phyloP scores from a whole-genome alignment of 352 stramenopile species.

The Globisporangium spinosum region DNA sequence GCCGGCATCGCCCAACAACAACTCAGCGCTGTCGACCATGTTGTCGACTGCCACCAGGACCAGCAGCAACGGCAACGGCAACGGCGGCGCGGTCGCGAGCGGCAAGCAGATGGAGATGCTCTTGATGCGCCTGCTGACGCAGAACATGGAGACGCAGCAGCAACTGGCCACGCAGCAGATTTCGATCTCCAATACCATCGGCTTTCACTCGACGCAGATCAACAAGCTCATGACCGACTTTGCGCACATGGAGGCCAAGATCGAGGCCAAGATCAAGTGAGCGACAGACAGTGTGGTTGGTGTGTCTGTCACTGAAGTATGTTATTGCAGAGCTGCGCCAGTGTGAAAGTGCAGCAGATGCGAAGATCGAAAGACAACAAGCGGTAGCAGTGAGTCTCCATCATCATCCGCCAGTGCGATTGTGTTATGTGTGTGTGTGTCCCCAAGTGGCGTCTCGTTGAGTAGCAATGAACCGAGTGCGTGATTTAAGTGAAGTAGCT shows the following conservation, averaged over 20 bases:
- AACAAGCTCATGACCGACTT: slow-evolving; percentile 72
- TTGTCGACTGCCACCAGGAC: slow-evolving; percentile 8
- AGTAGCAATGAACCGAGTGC: neutral
- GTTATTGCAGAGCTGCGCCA: slow-evolving; percentile 12
- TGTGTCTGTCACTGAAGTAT: neutral
- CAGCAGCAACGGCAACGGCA: neutral
- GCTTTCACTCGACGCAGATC: slow-evolving; percentile 68
- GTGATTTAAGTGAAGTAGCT: neutral
- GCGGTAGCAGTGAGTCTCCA: neutral
- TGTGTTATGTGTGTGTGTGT: neutral
- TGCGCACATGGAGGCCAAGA: slow-evolving; percentile 74
- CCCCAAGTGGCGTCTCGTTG: neutral
- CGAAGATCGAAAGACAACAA: neutral
- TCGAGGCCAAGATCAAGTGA: slow-evolving; percentile 44
- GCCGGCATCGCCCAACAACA: slow-evolving; percentile 2
- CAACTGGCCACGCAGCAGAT: slow-evolving; percentile 77
- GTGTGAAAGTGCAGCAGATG: neutral
- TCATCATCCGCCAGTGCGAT: neutral
- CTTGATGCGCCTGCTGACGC: slow-evolving; percentile 75
- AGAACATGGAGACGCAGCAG: slow-evolving; percentile 83
- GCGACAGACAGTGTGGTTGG: neutral
- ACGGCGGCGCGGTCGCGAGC: neutral
- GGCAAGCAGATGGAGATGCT: slow-evolving; percentile 63
- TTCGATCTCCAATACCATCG: slow-evolving; percentile 56
- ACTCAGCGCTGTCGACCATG: slow-evolving; percentile 15